A percentile compares a stretch with the other conserved stretches of the same genome.
Conservation (phyloP, 139 green algal genomes). For the Haematococcus lacustris region DNA sequence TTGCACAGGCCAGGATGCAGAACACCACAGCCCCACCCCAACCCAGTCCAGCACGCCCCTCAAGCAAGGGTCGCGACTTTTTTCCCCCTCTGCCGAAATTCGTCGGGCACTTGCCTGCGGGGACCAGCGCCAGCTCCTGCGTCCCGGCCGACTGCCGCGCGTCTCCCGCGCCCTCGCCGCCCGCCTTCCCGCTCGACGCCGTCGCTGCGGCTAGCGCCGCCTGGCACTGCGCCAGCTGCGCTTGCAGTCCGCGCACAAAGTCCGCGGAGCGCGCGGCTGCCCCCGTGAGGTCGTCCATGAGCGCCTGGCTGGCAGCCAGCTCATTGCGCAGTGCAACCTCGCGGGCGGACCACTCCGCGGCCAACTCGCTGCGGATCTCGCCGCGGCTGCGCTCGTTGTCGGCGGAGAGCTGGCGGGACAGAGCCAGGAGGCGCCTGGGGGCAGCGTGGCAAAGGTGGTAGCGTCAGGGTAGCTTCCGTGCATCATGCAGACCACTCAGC, state of each 20-base stretch:
- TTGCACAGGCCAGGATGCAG: not conserved
- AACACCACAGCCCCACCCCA: too few relatives aligned
- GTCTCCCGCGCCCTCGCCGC: not conserved
- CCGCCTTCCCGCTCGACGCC: not conserved
- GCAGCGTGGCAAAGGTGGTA: not conserved
- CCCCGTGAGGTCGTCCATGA: not conserved
- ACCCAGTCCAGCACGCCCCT: too few relatives aligned
- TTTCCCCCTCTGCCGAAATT: not conserved
- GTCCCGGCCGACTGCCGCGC: not conserved
- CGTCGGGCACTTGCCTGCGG: too few relatives aligned
- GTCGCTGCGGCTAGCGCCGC: not conserved
- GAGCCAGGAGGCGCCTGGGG: conserved; percentile 21
- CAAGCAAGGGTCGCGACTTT: not conserved
- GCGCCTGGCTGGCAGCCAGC: not conserved
- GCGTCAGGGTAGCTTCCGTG: not conserved
- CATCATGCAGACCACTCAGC: not conserved
- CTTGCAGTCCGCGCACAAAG: conserved; percentile 5
- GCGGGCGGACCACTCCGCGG: conserved; percentile 9
- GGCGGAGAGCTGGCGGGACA: conserved; percentile 21
- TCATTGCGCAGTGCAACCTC: conserved; percentile 5
- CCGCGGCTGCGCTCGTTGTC: conserved; percentile 21
- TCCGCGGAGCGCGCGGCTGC: conserved; percentile 2
- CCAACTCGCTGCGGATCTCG: conserved; percentile 23
- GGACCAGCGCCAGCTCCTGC: not conserved
- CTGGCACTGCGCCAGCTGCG: conserved; percentile 7